phyloP scores from a whole-genome alignment of 768 basidiomycete species.

The Tylopilus vinaceipallidus region DNA sequence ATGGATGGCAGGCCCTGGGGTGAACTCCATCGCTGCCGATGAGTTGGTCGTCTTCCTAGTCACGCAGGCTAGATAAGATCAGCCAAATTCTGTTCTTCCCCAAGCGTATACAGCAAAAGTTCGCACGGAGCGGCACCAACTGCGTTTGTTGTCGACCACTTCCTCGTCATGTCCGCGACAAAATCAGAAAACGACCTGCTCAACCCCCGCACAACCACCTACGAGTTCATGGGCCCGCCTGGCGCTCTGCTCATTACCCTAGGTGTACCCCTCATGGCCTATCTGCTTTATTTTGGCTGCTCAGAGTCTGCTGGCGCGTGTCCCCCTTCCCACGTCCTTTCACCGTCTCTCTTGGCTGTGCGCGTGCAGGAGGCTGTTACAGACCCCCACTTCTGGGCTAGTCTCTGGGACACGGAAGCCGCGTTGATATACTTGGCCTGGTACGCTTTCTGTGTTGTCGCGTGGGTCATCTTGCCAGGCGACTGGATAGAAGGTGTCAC shows the following conservation, averaged over 20 bases:
- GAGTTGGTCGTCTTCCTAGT: too few relatives aligned
- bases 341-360: conserved; percentile 35
- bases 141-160: too few relatives aligned
- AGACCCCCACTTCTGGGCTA: conserved; percentile 59
- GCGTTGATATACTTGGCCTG: conserved; percentile 75
- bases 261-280: conserved; percentile 67
- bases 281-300: conserved; percentile 76
- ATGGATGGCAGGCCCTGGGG: conserved; percentile 70
- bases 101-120: too few relatives aligned
- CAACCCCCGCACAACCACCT: conserved; percentile 69
- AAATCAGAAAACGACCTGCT: conserved; percentile 36
- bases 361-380: conserved; percentile 48
- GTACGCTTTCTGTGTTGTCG: conserved; percentile 83
- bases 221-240: conserved; percentile 82
- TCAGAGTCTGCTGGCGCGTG: conserved; percentile 71
- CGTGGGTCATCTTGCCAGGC: conserved; percentile 79
- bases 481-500: conserved; percentile 68
- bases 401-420: conserved; percentile 83
- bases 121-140: too few relatives aligned
- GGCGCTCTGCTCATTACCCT: conserved; percentile 72
- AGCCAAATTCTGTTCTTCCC: too few relatives aligned
- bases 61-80: too few relatives aligned
- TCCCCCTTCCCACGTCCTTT: conserved; percentile 47
- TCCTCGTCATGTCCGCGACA: conserved; percentile 23
- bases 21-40: conserved; percentile 87